Evolutionary conservation across 164 flowering plant species (phyloP).

Genomic region (Euptelea pleiosperma): DNA sequence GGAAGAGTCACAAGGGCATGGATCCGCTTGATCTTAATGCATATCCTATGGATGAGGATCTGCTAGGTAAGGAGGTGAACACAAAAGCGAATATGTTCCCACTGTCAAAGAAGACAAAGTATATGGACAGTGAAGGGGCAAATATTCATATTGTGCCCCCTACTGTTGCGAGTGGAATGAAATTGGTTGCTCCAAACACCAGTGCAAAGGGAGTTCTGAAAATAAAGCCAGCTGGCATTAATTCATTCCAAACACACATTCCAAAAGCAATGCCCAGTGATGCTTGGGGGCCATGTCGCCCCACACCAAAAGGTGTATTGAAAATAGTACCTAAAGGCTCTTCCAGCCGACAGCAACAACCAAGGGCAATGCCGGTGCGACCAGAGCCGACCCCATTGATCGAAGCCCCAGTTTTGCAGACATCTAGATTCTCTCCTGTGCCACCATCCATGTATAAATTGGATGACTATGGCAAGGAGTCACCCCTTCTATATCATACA

Average conservation of each 20-base stretch:
- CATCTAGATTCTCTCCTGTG: constrained; percentile 13
- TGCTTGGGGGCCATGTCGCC: constrained; percentile 7
- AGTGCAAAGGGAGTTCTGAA: constrained; percentile 30
- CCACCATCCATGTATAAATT: constrained; percentile 13
- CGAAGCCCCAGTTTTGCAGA: constrained; percentile 13
- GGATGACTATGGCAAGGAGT: constrained; percentile 11
- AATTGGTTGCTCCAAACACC: constrained; percentile 18
- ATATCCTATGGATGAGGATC: constrained; percentile 23
- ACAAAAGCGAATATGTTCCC: background rate
- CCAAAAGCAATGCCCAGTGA: constrained; percentile 4
- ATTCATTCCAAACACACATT: constrained; percentile 10
- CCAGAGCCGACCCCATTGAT: constrained; percentile 10
- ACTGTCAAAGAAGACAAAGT: constrained; percentile 14
- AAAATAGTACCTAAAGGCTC: constrained; percentile 30
- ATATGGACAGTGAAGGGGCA: constrained; percentile 6
- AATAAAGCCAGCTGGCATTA: constrained; percentile 19
- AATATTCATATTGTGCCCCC: constrained; percentile 10
- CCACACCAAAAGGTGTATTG: constrained; percentile 33
- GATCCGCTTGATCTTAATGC: constrained; percentile 28
- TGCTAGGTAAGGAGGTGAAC: constrained; percentile 9
- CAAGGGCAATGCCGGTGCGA: constrained; percentile 1
- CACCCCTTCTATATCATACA: constrained; percentile 15
- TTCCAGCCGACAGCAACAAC: constrained; percentile 10
- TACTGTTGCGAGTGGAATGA: constrained; percentile 18
- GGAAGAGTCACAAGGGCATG: constrained; percentile 13